Base-by-base conservation (phyloP, 2,329 filamentous ascomycete species). In the Ceratocystis alfenasii region DNA sequence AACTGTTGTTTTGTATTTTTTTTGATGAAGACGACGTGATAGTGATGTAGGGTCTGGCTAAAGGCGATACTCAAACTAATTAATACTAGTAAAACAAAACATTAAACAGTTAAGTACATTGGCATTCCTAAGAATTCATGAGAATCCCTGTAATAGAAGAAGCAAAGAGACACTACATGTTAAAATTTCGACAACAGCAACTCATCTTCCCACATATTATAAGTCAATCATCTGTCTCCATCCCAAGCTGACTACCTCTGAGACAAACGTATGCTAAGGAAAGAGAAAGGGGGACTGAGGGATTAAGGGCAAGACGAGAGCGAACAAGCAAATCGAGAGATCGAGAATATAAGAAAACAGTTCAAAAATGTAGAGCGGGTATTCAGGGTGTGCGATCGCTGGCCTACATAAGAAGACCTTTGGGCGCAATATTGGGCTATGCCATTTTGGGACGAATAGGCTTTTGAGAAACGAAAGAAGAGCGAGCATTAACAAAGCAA, bases 81-180 rank as follows among this genome's bases (percentile, higher is more conserved):
- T 46, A 66, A 66, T 60, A 17, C 17, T 17, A 63, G 59, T 22
- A 41, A 65, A 62, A 30, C 20, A 64, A 48, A 28, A 30, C 36
- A 48, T 2, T 36, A 46, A 15, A 28, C 44, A 64, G 45, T 36
- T 25, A 50, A 22, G 45, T 53, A 41, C 3, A 17, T 22, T 4
- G n/a, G n/a, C 46, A 48, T 48, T 22, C 5, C n/a, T 8, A 8
- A 48, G 45, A 20, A 20, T 48, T 22, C 20, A 20, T 17, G 46
- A 22, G 46, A n/a, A 55, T 20, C 50, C 25, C 50, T 55, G 12
- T 2, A 30, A 25, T 30, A 2, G 22, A 22, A 48, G 46, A 22
- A 48, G n/a, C 46, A 48, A 48, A 7, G 46, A n/a, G 17, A 10
- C 46, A n/a, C 5, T 10, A 48, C 46, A 20, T 20, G 46, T n/a